Evolutionary conservation across 2,329 filamentous ascomycete genomes (phyloP).

Genomic region (Penicillium hordei): DNA sequence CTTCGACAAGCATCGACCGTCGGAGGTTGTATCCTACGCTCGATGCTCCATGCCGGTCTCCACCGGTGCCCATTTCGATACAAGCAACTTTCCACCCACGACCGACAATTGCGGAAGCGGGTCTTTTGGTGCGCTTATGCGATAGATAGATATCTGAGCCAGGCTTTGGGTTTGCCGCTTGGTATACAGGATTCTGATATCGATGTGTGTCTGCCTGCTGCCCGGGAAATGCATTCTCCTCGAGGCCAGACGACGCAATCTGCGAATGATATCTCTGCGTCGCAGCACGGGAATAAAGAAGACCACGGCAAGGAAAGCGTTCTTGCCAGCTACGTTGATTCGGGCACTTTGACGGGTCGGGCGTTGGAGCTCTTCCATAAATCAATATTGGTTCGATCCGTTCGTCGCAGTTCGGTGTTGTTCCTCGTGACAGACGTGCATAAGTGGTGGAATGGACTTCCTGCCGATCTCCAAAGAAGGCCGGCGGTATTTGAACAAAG

Average conservation of each 20-base stretch:
- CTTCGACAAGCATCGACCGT: conserved; percentile 52
- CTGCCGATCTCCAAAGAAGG: conserved; percentile 29
- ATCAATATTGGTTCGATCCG: conserved; percentile 42
- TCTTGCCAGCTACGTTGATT: conserved; percentile 42
- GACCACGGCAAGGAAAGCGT: conserved; percentile 30
- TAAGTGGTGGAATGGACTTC: conserved; percentile 46
- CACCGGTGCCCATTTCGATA: conserved; percentile 56
- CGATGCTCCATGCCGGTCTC: conserved; percentile 52
- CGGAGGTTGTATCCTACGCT: conserved; percentile 49
- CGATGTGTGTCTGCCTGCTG: conserved; percentile 49
- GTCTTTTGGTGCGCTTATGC: conserved; percentile 47
- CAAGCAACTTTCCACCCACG: conserved; percentile 44
- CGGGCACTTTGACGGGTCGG: conserved; percentile 41
- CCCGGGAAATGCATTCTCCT: conserved; percentile 42
- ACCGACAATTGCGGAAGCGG: conserved; percentile 43
- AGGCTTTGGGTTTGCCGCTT: conserved; percentile 42
- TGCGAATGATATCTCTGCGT: not conserved
- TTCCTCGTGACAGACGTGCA: conserved; percentile 43
- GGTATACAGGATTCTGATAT: conserved; percentile 46
- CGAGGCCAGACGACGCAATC: conserved; percentile 3
- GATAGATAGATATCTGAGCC: conserved; percentile 44
- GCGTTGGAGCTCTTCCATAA: conserved; percentile 46
- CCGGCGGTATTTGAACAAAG: not conserved
- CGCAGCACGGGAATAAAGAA: conserved; percentile 5
- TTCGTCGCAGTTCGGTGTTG: conserved; percentile 39